Base-by-base conservation (phyloP, 1,284 basidiomycete genomes). In the Pascua guehoae region DNA sequence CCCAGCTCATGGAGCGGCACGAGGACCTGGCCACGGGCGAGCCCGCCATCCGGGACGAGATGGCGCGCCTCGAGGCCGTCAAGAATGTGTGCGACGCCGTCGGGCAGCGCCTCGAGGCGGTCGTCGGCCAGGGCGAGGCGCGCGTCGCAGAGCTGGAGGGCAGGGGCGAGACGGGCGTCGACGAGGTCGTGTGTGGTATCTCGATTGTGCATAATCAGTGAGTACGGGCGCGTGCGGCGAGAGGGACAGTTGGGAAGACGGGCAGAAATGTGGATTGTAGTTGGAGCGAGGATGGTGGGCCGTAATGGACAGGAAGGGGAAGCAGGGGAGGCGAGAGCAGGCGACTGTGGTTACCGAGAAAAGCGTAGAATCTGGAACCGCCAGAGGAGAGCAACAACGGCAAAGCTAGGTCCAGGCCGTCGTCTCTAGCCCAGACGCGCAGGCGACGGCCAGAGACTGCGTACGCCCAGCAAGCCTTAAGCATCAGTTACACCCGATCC, bases 191-290 rank as follows among this genome's bases (percentile, higher is more conserved):
- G 11, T 97, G 94, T 73, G 87, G 89, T 42, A 93, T 90, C n/a
- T 89, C 85, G 37, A 95, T 97, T 55, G 92, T 97, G 41, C 87
- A 95, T 71, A 94, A 95, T 77, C 93, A 97, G 94, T 95, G 69
- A 75, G 88, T 83, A 51, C 15, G 8, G n/a, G n/a, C n/a, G n/a
- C n/a, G n/a, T n/a, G n/a, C 12, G 15, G 36, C 2, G 17, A 36
- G n/a, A 5, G 51, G 10, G 5, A 17, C 24, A 24, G 24, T 12
- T 2, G 17, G 14, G 16, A 32, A 4, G 17, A 14, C 44, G 15
- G n/a, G 16, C 47, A 16, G 32, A 39, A 47, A 7, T 9, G 40
- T 45, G 5, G 32, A 24, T 15, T 15, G 16, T 4, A 32, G 46
- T 12, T 47, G 48, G 24, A 5, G 8, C 38, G 39, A 32, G n/a